phyloP scores from a whole-genome alignment of 139 green algal species.

The Nannochloris sp. region DNA sequence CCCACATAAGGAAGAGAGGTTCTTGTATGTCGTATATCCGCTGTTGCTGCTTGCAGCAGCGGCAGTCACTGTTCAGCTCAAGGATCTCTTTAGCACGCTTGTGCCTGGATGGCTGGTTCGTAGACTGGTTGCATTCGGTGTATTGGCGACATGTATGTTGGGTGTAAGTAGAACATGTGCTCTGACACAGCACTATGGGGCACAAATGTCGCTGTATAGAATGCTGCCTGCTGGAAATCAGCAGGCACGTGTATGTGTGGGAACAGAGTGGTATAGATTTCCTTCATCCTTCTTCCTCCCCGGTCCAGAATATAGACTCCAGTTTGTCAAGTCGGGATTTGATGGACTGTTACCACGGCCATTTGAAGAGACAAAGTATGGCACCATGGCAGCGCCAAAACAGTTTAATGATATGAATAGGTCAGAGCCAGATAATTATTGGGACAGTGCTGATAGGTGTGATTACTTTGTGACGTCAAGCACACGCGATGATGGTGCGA shows the following conservation, averaged over 20 bases:
- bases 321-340: conserved; percentile 66
- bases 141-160: conserved; percentile 14
- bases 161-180: conserved; percentile 25
- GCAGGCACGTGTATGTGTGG: conserved; percentile 48
- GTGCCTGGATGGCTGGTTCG: background rate
- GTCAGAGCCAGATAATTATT: conserved; percentile 30
- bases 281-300: conserved; percentile 77
- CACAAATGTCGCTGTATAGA: conserved; percentile 36
- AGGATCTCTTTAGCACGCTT: background rate
- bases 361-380: conserved; percentile 31
- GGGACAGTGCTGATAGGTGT: conserved; percentile 18
- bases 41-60: conserved; percentile 55
- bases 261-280: conserved; percentile 74
- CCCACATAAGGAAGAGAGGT: conserved; percentile 80
- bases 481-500: background rate
- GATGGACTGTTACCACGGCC: conserved; percentile 36
- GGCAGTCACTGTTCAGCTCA: conserved; percentile 11
- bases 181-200: conserved; percentile 41
- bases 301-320: conserved; percentile 39
- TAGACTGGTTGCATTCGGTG: background rate
- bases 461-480: conserved; percentile 30
- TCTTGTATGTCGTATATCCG: conserved; percentile 68
- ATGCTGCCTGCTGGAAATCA: conserved; percentile 9
- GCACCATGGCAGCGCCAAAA: conserved; percentile 35
- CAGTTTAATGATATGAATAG: conserved; percentile 58